Conservation (phyloP, 345 rosid species). For the Brassica incana region DNA sequence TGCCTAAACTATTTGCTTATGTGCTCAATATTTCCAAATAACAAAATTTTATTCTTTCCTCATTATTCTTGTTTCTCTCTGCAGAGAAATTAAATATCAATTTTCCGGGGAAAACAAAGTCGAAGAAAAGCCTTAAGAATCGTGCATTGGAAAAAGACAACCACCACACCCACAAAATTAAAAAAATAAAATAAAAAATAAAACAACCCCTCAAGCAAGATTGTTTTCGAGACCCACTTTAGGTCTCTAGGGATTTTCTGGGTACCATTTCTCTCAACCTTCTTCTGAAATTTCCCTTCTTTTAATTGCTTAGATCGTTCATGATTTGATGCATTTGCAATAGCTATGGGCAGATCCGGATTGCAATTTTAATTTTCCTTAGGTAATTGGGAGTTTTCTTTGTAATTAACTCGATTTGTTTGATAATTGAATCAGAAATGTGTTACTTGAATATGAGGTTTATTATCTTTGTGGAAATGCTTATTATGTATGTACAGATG, state of each 20-base stretch:
- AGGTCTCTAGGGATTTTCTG: constrained; percentile 4
- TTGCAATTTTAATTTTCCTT: not conserved
- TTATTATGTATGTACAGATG: not conserved
- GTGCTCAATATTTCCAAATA: not conserved
- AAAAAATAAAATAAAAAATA: not conserved
- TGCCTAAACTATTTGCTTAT: constrained; percentile 18
- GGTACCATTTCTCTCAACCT: constrained; percentile 23
- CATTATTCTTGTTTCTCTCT: not conserved
- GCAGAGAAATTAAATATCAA: not conserved
- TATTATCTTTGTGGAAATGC: not conserved
- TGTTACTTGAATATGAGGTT: not conserved
- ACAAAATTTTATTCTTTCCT: not conserved
- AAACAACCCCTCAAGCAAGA: not conserved
- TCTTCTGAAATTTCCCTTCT: not conserved
- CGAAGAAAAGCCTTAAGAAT: constrained; percentile 8
- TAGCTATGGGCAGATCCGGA: constrained; percentile 5
- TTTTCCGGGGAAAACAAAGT: constrained; percentile 3
- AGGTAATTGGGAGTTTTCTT: not conserved
- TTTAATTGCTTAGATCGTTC: constrained; percentile 15
- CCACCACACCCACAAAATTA: constrained; percentile 15
- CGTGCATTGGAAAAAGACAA: constrained; percentile 12
- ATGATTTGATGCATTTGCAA: constrained; percentile 15
- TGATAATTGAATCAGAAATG: constrained; percentile 7
- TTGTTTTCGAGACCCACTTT: not conserved
- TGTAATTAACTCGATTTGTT: constrained; percentile 18